A percentile compares a stretch with the other conserved stretches of the same genome.
Evolutionary conservation across 1,284 basidiomycete genomes (phyloP).

Genomic region (Uromyces viciae-fabae): DNA sequence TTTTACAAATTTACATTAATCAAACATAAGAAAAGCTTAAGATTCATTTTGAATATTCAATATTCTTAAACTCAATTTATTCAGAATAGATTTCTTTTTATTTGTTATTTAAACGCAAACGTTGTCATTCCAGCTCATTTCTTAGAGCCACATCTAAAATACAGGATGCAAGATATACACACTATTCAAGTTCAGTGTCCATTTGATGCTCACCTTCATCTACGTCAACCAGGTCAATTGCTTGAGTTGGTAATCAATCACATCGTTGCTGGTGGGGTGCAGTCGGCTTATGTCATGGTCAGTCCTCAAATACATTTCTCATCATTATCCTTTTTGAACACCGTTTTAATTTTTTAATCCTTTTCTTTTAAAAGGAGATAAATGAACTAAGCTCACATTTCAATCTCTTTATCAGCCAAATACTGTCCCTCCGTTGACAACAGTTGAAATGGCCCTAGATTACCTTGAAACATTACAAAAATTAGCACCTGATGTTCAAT

Average conservation of each 20-base stretch:
- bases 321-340: too few relatives aligned
- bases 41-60: too few relatives aligned
- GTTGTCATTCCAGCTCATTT: too few relatives aligned
- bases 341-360: neutral
- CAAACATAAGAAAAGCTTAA: too few relatives aligned
- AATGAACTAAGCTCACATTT: neutral
- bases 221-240: constrained; percentile 79
- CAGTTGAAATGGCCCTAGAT: constrained; percentile 71
- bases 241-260: constrained; percentile 78
- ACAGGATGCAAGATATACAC: neutral
- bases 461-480: constrained; percentile 73
- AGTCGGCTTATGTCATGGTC: constrained; percentile 88
- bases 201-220: constrained; percentile 82
- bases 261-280: constrained; percentile 81
- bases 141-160: too few relatives aligned
- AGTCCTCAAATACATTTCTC: neutral
- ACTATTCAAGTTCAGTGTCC: constrained; percentile 39
- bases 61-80: too few relatives aligned
- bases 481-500: constrained; percentile 75
- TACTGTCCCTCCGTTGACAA: constrained; percentile 84
- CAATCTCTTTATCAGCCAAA: constrained; percentile 63
- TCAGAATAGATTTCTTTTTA: too few relatives aligned
- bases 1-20: too few relatives aligned
- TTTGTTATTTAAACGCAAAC: too few relatives aligned
- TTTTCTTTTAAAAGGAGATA: neutral